Conservation (phyloP, 1,139 yeast genomes). For the Diutina mesorugosa region DNA sequence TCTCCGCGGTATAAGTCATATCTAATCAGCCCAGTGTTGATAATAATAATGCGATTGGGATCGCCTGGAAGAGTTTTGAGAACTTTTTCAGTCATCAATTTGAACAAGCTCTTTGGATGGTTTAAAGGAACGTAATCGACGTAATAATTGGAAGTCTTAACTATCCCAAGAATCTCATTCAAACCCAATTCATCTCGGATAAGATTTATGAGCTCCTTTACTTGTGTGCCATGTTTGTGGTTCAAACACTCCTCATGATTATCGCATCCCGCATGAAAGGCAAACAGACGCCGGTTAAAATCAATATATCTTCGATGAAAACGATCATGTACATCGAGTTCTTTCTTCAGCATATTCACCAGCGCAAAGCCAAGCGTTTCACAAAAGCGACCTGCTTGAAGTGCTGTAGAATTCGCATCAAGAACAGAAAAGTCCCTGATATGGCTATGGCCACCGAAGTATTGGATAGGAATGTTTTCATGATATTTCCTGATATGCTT, state of each 20-base stretch:
- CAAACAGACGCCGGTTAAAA: conserved; percentile 59
- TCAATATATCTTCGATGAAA: conserved; percentile 63
- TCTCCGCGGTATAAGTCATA: conserved; percentile 83
- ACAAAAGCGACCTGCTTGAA: conserved; percentile 86
- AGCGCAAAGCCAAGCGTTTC: conserved; percentile 89
- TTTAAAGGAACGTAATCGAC: conserved; percentile 59
- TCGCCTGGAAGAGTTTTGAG: conserved; percentile 37
- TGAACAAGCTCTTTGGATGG: conserved; percentile 46
- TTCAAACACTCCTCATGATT: conserved; percentile 14
- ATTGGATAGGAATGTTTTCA: conserved; percentile 60
- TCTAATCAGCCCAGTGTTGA: conserved; percentile 83
- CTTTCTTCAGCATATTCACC: conserved; percentile 16
- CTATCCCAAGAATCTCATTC: conserved; percentile 47
- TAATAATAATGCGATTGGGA: conserved; percentile 38
- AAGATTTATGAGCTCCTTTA: conserved; percentile 31
- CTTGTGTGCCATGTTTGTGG: conserved; percentile 38
- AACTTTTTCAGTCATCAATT: conserved; percentile 45
- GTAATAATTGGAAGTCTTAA: conserved; percentile 45
- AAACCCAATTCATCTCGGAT: conserved; percentile 40
- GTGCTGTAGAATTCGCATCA: conserved; percentile 57
- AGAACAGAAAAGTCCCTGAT: conserved; percentile 68
- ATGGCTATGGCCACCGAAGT: conserved; percentile 93
- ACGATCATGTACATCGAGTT: conserved; percentile 6
- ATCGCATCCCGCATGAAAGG: conserved; percentile 38
- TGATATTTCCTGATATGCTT: conserved; percentile 38